Evolutionary conservation across 2,329 filamentous ascomycete genomes (phyloP).

Genomic region (Aspergillus awamori): DNA sequence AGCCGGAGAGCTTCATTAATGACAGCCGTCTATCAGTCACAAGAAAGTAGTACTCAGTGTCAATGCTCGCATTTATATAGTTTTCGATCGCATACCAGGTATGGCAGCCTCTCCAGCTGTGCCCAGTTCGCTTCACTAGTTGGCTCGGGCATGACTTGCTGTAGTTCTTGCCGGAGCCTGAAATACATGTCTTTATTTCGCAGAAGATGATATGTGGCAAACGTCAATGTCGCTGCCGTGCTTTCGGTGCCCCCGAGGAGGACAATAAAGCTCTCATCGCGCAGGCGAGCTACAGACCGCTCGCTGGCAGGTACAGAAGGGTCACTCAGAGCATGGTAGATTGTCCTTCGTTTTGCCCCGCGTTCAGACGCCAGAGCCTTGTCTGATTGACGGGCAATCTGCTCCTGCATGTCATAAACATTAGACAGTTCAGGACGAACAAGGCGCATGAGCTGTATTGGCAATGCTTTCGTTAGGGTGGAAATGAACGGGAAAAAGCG

Average conservation of each 20-base stretch:
- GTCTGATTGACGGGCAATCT: neutral
- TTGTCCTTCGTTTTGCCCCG: neutral
- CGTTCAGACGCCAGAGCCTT: neutral
- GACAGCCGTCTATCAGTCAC: conserved; percentile 1
- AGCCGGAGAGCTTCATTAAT: conserved; percentile 41
- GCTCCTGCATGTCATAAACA: neutral
- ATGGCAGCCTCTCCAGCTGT: conserved; percentile 46
- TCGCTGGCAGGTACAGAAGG: conserved; percentile 5
- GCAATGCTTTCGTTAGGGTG: neutral
- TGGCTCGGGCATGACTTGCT: conserved; percentile 31
- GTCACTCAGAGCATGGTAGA: neutral
- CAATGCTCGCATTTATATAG: neutral
- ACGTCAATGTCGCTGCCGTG: conserved; percentile 32
- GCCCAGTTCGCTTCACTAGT: conserved; percentile 28
- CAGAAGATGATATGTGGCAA: conserved; percentile 33
- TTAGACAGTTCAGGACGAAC: neutral
- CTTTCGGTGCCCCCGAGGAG: conserved; percentile 47
- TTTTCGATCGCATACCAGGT: conserved; percentile 30
- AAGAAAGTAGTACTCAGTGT: neutral
- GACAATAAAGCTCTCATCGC: conserved; percentile 43
- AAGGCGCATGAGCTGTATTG: neutral
- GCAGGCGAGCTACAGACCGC: conserved; percentile 6
- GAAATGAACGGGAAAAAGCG: neutral
- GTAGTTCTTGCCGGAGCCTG: conserved; percentile 33
- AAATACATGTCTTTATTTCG: conserved; percentile 18